Percentiles rank a stretch among this genome's conserved stretches.
Evolutionary conservation across 2,329 filamentous ascomycete species (phyloP).

Genomic region (Pseudogymnoascus sp.): DNA sequence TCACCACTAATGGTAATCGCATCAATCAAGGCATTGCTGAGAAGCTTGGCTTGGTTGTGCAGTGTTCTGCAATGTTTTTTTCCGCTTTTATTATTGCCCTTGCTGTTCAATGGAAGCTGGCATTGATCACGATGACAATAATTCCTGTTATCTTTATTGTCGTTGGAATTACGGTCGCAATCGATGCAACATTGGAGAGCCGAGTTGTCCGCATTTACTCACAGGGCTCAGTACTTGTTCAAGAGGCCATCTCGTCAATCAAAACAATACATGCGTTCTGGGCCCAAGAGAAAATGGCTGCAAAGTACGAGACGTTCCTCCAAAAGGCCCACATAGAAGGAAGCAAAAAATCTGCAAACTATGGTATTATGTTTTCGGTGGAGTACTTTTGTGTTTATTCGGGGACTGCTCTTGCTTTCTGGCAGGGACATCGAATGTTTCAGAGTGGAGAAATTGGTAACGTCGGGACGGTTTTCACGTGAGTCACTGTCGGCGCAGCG

Average conservation of each 20-base stretch:
- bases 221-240: slow-evolving; percentile 38
- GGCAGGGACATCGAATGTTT: slow-evolving; percentile 44
- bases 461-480: slow-evolving; percentile 42
- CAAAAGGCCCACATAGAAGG: slow-evolving; percentile 35
- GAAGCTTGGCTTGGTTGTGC: slow-evolving; percentile 37
- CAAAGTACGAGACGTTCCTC: slow-evolving; percentile 37
- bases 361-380: slow-evolving; percentile 37
- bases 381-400: slow-evolving; percentile 43
- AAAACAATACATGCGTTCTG: slow-evolving; percentile 46
- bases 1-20: slow-evolving; percentile 42
- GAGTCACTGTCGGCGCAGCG: slow-evolving; percentile 17
- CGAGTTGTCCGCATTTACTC: slow-evolving; percentile 39
- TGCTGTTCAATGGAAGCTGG: slow-evolving; percentile 34
- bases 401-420: slow-evolving; percentile 44
- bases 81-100: slow-evolving; percentile 32
- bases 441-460: slow-evolving; percentile 37
- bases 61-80: slow-evolving; percentile 34
- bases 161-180: slow-evolving; percentile 31
- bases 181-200: slow-evolving; percentile 38
- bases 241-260: slow-evolving; percentile 43
- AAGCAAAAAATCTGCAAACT: slow-evolving; percentile 37
- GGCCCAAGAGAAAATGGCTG: slow-evolving; percentile 37
- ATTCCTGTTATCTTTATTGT: slow-evolving; percentile 38
- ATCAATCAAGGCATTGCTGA: slow-evolving; percentile 38
- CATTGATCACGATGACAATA: slow-evolving; percentile 38